Percentiles rank a stretch among this genome's conserved stretches.
These are phyloP conservation scores for Sporisorium sorghi DNA, from an alignment of 1,284 basidiomycete species.

Conservation along the genomic window DNA sequence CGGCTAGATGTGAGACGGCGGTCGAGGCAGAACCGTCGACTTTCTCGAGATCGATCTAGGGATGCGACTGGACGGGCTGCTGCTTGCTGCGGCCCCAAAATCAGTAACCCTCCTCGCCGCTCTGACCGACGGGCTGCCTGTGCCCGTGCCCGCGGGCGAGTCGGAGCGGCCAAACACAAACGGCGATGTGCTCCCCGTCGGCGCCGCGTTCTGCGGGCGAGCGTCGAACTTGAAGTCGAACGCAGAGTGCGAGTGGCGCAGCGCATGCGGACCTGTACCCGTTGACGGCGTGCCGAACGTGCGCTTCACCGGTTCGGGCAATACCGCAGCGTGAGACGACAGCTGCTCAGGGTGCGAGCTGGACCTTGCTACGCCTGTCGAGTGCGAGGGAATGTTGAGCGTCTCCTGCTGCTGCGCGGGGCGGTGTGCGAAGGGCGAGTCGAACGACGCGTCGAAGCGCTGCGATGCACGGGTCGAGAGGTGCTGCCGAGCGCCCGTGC, in stretches of 20 bases:
- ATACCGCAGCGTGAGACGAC: not conserved
- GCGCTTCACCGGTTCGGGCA: conserved; percentile 41
- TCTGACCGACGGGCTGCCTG: conserved; percentile 3
- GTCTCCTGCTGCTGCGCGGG: not conserved
- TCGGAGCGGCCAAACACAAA: conserved; percentile 22
- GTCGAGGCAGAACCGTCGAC: conserved; percentile 8
- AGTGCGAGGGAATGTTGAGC: not conserved
- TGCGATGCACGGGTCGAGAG: conserved; percentile 14
- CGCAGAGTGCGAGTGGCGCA: conserved; percentile 23
- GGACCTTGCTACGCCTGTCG: conserved; percentile 6
- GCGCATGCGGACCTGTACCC: too few species aligned
- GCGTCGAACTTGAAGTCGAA: conserved; percentile 25
- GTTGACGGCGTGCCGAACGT: conserved; percentile 19
- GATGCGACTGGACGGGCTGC: conserved; percentile 27
- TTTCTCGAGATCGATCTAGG: conserved; percentile 26
- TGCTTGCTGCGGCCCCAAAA: conserved; percentile 8
- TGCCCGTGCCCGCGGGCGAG: not conserved
- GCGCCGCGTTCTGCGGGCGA: not conserved
- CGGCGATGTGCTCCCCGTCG: conserved; percentile 11
- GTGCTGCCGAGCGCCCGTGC: conserved; percentile 5
- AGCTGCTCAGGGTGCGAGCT: conserved; percentile 21
- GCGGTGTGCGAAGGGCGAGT: conserved; percentile 12
- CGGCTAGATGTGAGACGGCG: conserved; percentile 9
- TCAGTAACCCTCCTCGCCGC: conserved; percentile 25
- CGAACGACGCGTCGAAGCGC: conserved; percentile 16